Base-by-base conservation (phyloP, 495 filamentous ascomycete species). In the Glonium stellatum region DNA sequence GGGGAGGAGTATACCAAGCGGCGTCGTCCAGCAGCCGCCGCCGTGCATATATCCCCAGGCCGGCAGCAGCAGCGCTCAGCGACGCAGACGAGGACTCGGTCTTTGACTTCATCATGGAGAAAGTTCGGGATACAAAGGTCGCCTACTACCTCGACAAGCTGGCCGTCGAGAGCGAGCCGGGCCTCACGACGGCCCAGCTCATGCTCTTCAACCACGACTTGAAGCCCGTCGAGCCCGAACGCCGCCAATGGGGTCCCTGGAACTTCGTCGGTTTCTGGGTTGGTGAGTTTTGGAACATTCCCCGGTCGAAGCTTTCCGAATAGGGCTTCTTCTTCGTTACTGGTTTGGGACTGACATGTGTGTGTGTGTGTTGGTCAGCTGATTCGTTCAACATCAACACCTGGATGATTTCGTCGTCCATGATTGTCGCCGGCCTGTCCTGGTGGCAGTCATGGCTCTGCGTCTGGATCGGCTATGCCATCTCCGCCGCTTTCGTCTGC, bases 361-460 rank as follows among this genome's bases (percentile, higher is more conserved):
- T n/a, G n/a, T n/a, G n/a, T n/a, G n/a, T n/a, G n/a, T n/a, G n/a
- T n/a, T n/a, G 13, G 10, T 36, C 39, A 63, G 89, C 92, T 35
- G 92, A 97, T 74, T 92, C 88, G 5, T 90, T 96, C 73, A 97
- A 97, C 72, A 95, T 97, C 72, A 97, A 97, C 72, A 97, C 92
- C 15, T 97, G 92, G 92, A 96, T 96, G 92, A 96, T 96, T 61
- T 84, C 86, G 0, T 92, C 88, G 12, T 86, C 88, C 4, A 86
- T 86, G 76, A 92, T 95, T 69, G 79, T 85, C 0, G 76, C 73
- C 57, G 88, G 90, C 6, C 77, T 96, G 49, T 89, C 89, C 4
- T 97, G 92, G 92, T 97, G 92, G 92, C 90, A 96, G 73, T 84
- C 89, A 1, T 96, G 91, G 92, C 76, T 96, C 12, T 93, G 89